Evolutionary conservation across 805 yeast species (phyloP).

Genomic region (Vanderwaltozyma verrucispora): DNA sequence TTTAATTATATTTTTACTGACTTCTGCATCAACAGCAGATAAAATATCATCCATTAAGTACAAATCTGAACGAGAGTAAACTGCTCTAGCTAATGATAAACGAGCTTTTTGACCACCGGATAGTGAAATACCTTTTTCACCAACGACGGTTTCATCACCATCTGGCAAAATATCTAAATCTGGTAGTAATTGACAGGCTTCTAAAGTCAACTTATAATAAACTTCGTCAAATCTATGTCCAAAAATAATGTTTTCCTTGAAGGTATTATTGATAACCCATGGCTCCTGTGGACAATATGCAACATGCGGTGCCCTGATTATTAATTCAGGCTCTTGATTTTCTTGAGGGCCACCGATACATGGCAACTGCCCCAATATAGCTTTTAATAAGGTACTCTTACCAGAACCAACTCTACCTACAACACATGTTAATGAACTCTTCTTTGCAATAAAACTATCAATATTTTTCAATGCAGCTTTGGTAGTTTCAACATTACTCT

Average conservation of each 20-base stretch:
- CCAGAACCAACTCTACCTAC: constrained; percentile 65
- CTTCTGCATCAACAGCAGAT: constrained; percentile 67
- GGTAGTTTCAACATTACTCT: constrained; percentile 34
- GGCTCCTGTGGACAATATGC: constrained; percentile 56
- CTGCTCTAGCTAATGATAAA: constrained; percentile 57
- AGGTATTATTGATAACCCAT: constrained; percentile 42
- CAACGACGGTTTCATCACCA: constrained; percentile 45
- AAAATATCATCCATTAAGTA: constrained; percentile 54
- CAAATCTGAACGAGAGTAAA: constrained; percentile 50
- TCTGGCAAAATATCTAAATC: constrained; percentile 41
- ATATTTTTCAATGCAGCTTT: constrained; percentile 40
- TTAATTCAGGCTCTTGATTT: constrained; percentile 15
- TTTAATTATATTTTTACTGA: constrained; percentile 44
- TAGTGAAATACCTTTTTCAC: constrained; percentile 51
- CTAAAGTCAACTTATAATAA: constrained; percentile 34
- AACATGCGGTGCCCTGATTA: constrained; percentile 27
- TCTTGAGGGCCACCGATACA: constrained; percentile 24
- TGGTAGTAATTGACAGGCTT: constrained; percentile 40
- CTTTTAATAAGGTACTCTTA: constrained; percentile 46
- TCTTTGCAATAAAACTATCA: constrained; percentile 37
- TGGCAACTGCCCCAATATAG: constrained; percentile 46
- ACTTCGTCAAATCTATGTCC: constrained; percentile 36
- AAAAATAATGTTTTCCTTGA: constrained; percentile 42
- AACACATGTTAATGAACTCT: constrained; percentile 46
- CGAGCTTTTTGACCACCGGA: constrained; percentile 60